Evolutionary conservation across 345 rosid genomes (phyloP), one percentile per base, ranked within the genome.

Genomic region (Boechera retrofracta): DNA sequence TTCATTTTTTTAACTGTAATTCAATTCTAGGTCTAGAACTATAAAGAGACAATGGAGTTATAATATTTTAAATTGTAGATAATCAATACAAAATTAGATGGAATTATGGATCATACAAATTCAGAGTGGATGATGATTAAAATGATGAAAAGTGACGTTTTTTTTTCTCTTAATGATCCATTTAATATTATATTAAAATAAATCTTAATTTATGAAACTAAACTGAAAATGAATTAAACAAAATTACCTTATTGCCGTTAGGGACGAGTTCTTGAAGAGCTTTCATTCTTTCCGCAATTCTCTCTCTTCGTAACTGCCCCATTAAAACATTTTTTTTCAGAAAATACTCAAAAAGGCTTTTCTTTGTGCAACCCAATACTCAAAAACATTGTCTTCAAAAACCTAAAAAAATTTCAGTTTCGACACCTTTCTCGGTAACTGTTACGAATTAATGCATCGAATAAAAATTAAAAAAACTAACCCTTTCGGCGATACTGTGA

Each of bases 201-300:
- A 7, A 32, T 32, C 8, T 65, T 6, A 32, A 32, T 29, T 53
- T 18, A 18, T 2, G 26, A 13, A 36, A 48, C 36, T 9, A 38
- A 29, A 57, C 21, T 55, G 67, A 56, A 71, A 77, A 26, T 36
- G n/a, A 44, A 67, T n/a, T 8, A n/a, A 72, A 12, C 9, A 39
- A 49, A 13, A 36, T 24, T 80, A 95, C 99, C 98, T 92, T 95
- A 84, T 95, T 95, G 79, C 87, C 97, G 78, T 92, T 95, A 49
- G 99, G 99, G 28, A 95, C 98, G 11, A 95, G 88, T 81, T 92
- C 99, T 73, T 95, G 99, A 64, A 95, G 90, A 64, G 94, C 88
- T 86, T 91, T 95, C 99, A 92, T 95, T 78, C 99, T 85, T 76
- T 95, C 99, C 71, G 99, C 97, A 72, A 95, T 95, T 84, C 98